Conservation (phyloP, 129 eudicot genomes). For the Kitagawia praeruptora region DNA sequence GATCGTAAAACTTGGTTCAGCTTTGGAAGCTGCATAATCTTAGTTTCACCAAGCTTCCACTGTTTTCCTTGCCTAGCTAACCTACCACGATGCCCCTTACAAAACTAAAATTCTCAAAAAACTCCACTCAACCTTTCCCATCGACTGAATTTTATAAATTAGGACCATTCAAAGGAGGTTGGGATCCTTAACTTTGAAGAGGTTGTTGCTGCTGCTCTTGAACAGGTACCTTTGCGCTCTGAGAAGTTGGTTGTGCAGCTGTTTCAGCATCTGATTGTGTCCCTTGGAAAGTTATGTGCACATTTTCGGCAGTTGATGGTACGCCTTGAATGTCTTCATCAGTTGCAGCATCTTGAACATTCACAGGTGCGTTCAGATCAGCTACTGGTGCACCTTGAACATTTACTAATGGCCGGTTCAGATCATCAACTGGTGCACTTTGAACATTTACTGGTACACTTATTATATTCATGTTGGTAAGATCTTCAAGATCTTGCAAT, state of each 20-base stretch:
- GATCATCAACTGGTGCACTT: slow-evolving; percentile 8
- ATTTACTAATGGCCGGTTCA: background rate
- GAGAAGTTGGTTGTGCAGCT: slow-evolving; percentile 8
- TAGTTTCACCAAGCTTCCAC: background rate
- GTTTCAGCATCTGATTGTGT: background rate
- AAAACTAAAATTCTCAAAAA: no score
- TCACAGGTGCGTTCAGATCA: background rate
- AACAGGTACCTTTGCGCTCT: slow-evolving; percentile 13
- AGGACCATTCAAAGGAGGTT: background rate
- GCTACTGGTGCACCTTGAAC: slow-evolving; percentile 15
- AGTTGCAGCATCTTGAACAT: background rate
- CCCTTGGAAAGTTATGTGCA: background rate
- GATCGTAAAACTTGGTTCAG: background rate
- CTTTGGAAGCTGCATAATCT: background rate
- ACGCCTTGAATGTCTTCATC: background rate
- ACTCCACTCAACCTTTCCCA: background rate
- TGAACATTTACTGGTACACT: slow-evolving; percentile 19
- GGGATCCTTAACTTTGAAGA: background rate
- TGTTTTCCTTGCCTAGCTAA: background rate
- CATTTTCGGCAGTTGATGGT: background rate
- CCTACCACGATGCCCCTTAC: no score
- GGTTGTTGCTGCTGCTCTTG: background rate
- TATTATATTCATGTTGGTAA: slow-evolving; percentile 24
- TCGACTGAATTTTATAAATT: no score
- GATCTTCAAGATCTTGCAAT: slow-evolving; percentile 47